A percentile compares a stretch with the other conserved stretches of the same genome.
phyloP scores from a whole-genome alignment of 2,329 filamentous ascomycete species.

The Alternaria infectoria region DNA sequence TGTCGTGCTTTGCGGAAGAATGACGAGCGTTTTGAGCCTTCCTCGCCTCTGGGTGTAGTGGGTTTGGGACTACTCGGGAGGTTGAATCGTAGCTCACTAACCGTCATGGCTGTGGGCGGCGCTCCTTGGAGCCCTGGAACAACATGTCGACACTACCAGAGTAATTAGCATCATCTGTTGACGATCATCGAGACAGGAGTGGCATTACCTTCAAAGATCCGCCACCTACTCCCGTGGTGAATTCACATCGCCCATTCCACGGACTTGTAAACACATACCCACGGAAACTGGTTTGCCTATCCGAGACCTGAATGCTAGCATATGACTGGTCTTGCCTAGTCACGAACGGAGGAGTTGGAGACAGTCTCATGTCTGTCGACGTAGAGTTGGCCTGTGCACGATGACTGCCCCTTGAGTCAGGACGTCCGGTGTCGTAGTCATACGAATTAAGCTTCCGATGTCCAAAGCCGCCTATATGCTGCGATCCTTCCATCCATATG shows the following conservation, averaged over 20 bases:
- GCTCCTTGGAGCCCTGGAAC: slow-evolving; percentile 57
- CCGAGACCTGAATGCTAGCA: slow-evolving; percentile 47
- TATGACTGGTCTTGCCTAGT: slow-evolving; percentile 37
- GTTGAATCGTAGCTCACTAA: slow-evolving; percentile 92
- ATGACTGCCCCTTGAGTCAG: slow-evolving; percentile 31
- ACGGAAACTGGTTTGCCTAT: slow-evolving; percentile 60
- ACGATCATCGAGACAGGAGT: background rate
- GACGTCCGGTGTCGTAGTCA: slow-evolving; percentile 31
- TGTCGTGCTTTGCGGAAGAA: slow-evolving; percentile 42
- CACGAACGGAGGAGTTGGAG: slow-evolving; percentile 23
- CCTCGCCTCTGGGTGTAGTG: slow-evolving; percentile 40
- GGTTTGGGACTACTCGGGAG: slow-evolving; percentile 64
- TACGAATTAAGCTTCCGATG: slow-evolving; percentile 45
- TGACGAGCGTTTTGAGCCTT: slow-evolving; percentile 42
- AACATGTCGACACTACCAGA: slow-evolving; percentile 68
- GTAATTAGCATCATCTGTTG: background rate
- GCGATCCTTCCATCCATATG: slow-evolving; percentile 57
- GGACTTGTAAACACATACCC: slow-evolving; percentile 81
- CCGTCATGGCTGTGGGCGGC: slow-evolving; percentile 52
- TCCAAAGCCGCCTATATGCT: slow-evolving; percentile 49
- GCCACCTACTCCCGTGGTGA: slow-evolving; percentile 77
- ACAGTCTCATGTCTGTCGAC: slow-evolving; percentile 20
- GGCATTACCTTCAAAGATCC: slow-evolving; percentile 65
- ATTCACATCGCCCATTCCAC: slow-evolving; percentile 88
- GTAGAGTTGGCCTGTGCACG: slow-evolving; percentile 16